Evolutionary conservation across 2,329 filamentous ascomycete genomes (phyloP), one percentile per base, ranked within the genome.

Genomic region (Pestalotiopsis fici): DNA sequence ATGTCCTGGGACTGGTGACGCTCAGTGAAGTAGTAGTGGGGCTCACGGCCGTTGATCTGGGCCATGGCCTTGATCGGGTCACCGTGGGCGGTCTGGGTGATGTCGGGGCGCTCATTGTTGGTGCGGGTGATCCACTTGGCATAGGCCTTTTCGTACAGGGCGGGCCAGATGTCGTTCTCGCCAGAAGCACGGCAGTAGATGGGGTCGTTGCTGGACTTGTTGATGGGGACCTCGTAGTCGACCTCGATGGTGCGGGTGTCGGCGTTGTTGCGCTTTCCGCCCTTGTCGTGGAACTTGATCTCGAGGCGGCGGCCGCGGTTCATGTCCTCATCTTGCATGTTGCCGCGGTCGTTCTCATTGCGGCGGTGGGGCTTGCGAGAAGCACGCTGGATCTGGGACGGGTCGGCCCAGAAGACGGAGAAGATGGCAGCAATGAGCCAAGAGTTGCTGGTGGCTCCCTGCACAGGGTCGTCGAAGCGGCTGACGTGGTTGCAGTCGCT

Each of bases 71-170:
- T 83, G 73, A 83, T 72, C 13, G 81, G 81, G 72, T 83, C 81
- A 69, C 81, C 81, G 67, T 76, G 75, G 74, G 78, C 74, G 4
- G 75, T 77, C 71, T 80, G 76, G 25, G 81, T 83, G 70, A 83
- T 77, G 70, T 83, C 81, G 18, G 82, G 78, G 66, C 77, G 78
- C 69, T 80, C 73, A 0, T 72, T 72, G 59, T 71, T 71, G 70
- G 68, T 68, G 23, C 70, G 69, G 12, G 74, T 77, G 69, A 82
- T 75, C 82, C 82, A 84, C 74, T 82, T 82, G 71, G 82, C 76
- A 66, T 83, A 84, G 15, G 82, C 82, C 78, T 84, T 84, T 76
- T 84, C 82, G 74, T 83, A 83, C 57, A 83, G 75, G 28, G 78
- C 74, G 1, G 82, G 82, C 82, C 82, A 83, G 68, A 83, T 77